Evolutionary conservation across 768 basidiomycete species (phyloP).

Genomic region (Porpolomopsis calyptriformis): DNA sequence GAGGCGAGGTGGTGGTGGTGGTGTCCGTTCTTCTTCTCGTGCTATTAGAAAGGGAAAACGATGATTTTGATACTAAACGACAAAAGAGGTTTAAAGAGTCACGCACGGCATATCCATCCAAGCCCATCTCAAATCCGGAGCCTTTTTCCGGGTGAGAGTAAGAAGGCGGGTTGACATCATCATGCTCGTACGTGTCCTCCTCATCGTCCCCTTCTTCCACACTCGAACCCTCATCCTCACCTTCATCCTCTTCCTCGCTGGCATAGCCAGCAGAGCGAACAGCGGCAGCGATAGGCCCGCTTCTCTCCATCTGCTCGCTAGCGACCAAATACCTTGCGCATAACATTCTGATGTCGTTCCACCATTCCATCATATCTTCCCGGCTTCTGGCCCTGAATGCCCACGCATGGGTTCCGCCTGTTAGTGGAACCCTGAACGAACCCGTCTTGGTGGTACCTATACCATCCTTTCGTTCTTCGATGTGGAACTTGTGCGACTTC

Average conservation of each 20-base stretch:
- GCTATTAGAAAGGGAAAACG: slow-evolving; percentile 12
- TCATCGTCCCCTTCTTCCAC: slow-evolving; percentile 45
- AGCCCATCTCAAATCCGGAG: slow-evolving; percentile 30
- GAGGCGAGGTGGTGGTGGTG: slow-evolving; percentile 12
- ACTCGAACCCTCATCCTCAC: slow-evolving; percentile 51
- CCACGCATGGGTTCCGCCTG: slow-evolving; percentile 54
- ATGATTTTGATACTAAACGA: neutral
- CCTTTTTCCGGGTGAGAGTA: slow-evolving; percentile 42
- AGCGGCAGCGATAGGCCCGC: slow-evolving; percentile 86
- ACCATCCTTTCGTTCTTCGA: slow-evolving; percentile 84
- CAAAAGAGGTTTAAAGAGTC: too few species aligned
- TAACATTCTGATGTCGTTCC: slow-evolving; percentile 94
- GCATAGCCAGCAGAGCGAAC: slow-evolving; percentile 82
- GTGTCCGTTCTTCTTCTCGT: slow-evolving; percentile 29
- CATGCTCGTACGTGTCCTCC: slow-evolving; percentile 21
- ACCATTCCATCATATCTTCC: slow-evolving; percentile 99
- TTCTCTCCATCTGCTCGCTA: slow-evolving; percentile 84
- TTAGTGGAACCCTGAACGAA: slow-evolving; percentile 32
- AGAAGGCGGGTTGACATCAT: slow-evolving; percentile 49
- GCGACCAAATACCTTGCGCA: slow-evolving; percentile 91
- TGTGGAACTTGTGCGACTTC: slow-evolving; percentile 90
- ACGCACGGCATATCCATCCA: slow-evolving; percentile 51
- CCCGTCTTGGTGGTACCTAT: slow-evolving; percentile 54
- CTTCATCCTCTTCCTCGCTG: slow-evolving; percentile 62
- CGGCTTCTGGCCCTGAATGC: slow-evolving; percentile 81